Base-by-base conservation (phyloP, 495 filamentous ascomycete species). In the Annulohypoxylon maeteangense region DNA sequence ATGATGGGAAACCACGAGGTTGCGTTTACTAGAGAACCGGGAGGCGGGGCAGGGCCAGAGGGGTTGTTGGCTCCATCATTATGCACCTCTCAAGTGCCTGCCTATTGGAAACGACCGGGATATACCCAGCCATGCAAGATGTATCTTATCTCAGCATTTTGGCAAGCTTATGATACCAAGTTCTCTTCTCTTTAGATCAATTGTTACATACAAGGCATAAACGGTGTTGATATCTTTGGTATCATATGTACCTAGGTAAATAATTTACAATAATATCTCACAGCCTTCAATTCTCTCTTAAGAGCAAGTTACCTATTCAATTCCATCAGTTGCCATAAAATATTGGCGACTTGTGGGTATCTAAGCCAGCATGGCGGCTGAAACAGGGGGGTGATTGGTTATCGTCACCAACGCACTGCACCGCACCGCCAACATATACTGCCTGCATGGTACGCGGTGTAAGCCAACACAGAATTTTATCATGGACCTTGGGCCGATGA, bases 311-410 rank as follows among this genome's bases (percentile, higher is more conserved):
- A n/a, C n/a, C n/a, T n/a, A n/a, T n/a, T n/a, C n/a, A n/a, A n/a
- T n/a, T n/a, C n/a, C 31, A 32, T 10, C 31, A 32, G 10, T 32
- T 7, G 10, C 6, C 6, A 32, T 3, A 10, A 10, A 6, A 32
- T 32, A 10, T 32, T 32, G 0, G 31, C 31, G 4, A 6, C 4
- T 45, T 45, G 16, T 45, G 14, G 14, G 8, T 45, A 45, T 16
- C 40, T n/a, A 2, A 6, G 14, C 14, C 4, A 20, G 5, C 3
- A 18, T 18, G 32, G 38, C 38, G 48, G 48, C 14, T 57, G 42
- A 32, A 10, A 27, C 5, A 60, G 47, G n/a, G 47, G 31, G 14
- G 38, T 56, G 4, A 70, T 70, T 70, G 68, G 68, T 55, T 65
- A 54, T 53, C 50, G 54, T 54, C 22, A 4, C 1, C 2, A n/a